These are phyloP conservation scores for Syzygium aqueum DNA, from an alignment of 345 rosid genomes.

Conservation along the genomic window DNA sequence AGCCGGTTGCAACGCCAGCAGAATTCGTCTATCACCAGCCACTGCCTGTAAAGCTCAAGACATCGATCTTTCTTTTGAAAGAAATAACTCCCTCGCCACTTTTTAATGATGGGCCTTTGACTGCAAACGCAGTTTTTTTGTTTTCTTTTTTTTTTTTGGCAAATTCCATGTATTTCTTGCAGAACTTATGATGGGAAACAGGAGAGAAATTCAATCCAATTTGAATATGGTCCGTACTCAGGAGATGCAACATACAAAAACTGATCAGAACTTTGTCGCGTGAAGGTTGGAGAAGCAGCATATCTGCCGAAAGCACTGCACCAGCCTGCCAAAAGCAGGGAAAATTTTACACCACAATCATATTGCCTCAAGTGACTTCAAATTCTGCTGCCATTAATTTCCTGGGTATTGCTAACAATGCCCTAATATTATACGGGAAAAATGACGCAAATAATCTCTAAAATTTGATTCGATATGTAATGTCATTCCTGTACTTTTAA, in stretches of 20 bases:
- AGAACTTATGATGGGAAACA: neutral
- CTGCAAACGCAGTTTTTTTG: neutral
- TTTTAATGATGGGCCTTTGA: neutral
- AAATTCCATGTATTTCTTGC: neutral
- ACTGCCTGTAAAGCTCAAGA: neutral
- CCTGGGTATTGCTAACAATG: neutral
- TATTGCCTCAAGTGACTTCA: neutral
- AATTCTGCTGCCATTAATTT: neutral
- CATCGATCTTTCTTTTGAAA: neutral
- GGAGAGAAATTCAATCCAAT: neutral
- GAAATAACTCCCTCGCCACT: neutral
- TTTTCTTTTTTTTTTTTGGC: neutral
- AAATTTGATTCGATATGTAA: neutral
- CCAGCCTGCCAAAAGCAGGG: neutral
- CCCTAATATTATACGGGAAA: neutral
- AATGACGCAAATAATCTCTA: neutral
- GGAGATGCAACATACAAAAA: neutral
- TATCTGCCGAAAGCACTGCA: neutral
- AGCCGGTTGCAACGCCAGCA: neutral
- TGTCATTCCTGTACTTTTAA: accelerated
- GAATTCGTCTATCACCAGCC: neutral
- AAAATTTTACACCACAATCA: neutral
- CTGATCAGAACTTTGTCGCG: neutral
- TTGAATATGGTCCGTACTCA: neutral
- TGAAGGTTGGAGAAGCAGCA: neutral